Conservation (phyloP, 2,329 filamentous ascomycete species). For the Penicillium sp. region DNA sequence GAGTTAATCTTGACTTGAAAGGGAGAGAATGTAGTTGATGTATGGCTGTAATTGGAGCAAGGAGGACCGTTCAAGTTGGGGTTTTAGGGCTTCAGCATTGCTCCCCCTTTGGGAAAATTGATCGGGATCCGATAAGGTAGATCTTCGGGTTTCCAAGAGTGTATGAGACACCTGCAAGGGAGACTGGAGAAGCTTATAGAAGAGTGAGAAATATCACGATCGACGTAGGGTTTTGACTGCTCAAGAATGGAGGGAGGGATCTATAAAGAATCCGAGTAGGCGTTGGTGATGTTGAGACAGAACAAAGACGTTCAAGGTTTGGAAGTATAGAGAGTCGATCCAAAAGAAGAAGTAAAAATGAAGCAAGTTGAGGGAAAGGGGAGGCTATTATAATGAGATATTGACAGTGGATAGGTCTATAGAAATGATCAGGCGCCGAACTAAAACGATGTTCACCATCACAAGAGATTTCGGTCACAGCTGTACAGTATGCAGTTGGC, state of each 20-base stretch:
- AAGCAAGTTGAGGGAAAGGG: constrained; percentile 25
- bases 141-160: constrained; percentile 15
- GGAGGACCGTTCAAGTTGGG: constrained; percentile 16
- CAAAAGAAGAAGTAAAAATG: constrained; percentile 13
- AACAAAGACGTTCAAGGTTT: constrained; percentile 7
- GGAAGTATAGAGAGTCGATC: constrained; percentile 13
- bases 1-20: constrained; percentile 27
- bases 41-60: constrained; percentile 28
- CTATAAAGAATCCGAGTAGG: constrained; percentile 24
- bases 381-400: constrained; percentile 28
- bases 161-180: constrained; percentile 29
- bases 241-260: constrained; percentile 25
- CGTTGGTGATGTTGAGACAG: neutral
- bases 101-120: constrained; percentile 27
- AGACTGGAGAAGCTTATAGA: constrained; percentile 4
- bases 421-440: constrained; percentile 36
- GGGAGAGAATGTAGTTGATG: constrained; percentile 34
- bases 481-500: constrained; percentile 39
- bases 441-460: constrained; percentile 34
- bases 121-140: constrained; percentile 22
- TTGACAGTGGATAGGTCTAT: constrained; percentile 36
- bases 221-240: constrained; percentile 2
- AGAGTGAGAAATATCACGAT: constrained; percentile 3
- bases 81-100: constrained; percentile 31
- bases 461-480: constrained; percentile 37